phyloP scores from a whole-genome alignment of 108 stramenopile species.

The Aurantiochytrium sp. region DNA sequence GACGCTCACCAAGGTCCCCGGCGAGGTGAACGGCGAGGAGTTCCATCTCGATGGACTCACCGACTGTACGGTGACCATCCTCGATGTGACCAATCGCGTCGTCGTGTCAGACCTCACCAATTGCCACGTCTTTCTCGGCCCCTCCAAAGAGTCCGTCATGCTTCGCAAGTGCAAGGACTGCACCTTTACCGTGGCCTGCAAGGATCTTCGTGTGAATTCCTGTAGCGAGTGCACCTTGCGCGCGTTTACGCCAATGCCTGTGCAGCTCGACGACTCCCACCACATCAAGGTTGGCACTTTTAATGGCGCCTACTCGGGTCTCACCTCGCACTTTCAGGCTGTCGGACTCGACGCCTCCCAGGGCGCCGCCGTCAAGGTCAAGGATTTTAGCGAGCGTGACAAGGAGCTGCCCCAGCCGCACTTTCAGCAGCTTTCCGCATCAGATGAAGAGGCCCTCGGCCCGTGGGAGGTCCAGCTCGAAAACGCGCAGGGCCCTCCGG shows the following conservation, averaged over 20 bases:
- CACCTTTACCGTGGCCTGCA: slow-evolving; percentile 61
- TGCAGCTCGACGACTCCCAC: slow-evolving; percentile 60
- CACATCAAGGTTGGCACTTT: slow-evolving; percentile 40
- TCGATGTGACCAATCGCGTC: slow-evolving; percentile 60
- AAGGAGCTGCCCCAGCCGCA: slow-evolving; percentile 4
- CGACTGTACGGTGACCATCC: slow-evolving; percentile 47
- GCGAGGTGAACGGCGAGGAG: slow-evolving; percentile 60
- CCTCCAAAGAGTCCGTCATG: slow-evolving; percentile 61
- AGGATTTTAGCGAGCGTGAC: slow-evolving; percentile 3
- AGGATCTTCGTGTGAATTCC: slow-evolving; percentile 63
- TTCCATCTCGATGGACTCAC: slow-evolving; percentile 58
- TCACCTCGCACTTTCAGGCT: neutral
- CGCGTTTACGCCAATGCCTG: slow-evolving; percentile 62
- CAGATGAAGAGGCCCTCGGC: neutral
- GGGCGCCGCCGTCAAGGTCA: neutral
- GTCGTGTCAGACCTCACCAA: slow-evolving; percentile 52
- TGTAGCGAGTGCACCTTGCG: slow-evolving; percentile 56
- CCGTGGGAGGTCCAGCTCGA: neutral
- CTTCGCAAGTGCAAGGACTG: slow-evolving; percentile 64
- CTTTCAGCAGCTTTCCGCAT: neutral
- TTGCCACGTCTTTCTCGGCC: slow-evolving; percentile 63
- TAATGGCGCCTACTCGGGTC: neutral
- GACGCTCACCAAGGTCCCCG: slow-evolving; percentile 50
- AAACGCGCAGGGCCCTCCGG: neutral
- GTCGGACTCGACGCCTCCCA: neutral